Evolutionary conservation across 371 early-diverging fungal species (phyloP).

Genomic region (Saksenaea vasiformis): DNA sequence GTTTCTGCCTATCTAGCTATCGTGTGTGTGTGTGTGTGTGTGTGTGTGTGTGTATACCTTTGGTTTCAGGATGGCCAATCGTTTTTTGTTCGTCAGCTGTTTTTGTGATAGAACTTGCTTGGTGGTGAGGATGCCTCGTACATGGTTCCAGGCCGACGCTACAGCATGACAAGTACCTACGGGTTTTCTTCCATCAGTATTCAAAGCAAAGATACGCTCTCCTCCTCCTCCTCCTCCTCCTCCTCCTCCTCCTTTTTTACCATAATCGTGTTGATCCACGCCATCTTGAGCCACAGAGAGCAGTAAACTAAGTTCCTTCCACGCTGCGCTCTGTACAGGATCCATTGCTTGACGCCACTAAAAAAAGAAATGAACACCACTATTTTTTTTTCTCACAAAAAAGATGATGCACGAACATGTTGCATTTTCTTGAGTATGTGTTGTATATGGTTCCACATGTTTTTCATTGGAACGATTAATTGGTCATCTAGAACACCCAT

Average conservation of each 20-base stretch:
- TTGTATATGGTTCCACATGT: neutral
- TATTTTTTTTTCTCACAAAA: too few relatives aligned
- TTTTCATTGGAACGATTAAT: neutral
- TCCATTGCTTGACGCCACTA: neutral
- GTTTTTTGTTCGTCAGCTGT: neutral
- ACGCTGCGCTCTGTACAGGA: neutral
- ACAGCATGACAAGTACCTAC: neutral
- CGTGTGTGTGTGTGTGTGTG: neutral
- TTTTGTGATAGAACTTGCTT: neutral
- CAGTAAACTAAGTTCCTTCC: neutral
- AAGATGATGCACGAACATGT: neutral
- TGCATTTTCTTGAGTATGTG: neutral
- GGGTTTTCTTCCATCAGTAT: neutral
- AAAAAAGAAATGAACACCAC: too few relatives aligned
- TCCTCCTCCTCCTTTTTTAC: too few relatives aligned
- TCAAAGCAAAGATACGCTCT: too few relatives aligned
- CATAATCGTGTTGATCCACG: neutral
- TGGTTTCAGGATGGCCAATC: neutral
- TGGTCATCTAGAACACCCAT: neutral
- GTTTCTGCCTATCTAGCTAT: neutral
- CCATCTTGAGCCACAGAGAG: neutral
- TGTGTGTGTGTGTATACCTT: neutral
- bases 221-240: too few relatives aligned
- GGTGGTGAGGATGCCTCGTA: neutral
- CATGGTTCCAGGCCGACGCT: neutral